phyloP scores from a whole-genome alignment of 169 alveolate species.

The Plasmodium gallinaceum region DNA sequence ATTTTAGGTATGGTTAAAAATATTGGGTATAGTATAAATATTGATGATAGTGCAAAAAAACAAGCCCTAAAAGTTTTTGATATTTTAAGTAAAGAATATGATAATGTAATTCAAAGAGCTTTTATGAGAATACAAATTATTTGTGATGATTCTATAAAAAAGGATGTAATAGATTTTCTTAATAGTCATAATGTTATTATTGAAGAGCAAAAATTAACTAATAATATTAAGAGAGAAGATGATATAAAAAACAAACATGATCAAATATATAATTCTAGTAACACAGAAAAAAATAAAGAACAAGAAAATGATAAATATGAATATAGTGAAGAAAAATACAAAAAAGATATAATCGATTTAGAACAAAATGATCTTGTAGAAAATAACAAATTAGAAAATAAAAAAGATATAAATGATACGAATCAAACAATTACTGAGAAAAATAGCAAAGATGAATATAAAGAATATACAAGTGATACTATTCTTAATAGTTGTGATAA shows the following conservation, averaged over 20 bases:
- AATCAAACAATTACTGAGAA: too few species aligned
- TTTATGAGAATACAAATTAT: constrained; percentile 85
- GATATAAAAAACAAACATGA: constrained; percentile 5
- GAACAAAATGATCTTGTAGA: neutral
- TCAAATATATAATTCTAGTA: neutral
- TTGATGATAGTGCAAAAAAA: constrained; percentile 88
- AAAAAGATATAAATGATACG: neutral
- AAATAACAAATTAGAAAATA: constrained; percentile 2
- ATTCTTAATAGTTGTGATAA: too few species aligned
- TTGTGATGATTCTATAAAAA: constrained; percentile 68
- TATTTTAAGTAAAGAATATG: constrained; percentile 84
- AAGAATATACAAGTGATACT: too few species aligned
- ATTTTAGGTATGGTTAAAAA: constrained; percentile 73
- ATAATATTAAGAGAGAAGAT: constrained; percentile 39
- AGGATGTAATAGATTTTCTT: constrained; percentile 77
- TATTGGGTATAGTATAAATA: constrained; percentile 85
- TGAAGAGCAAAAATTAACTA: constrained; percentile 77
- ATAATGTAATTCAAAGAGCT: constrained; percentile 87
- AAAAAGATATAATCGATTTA: constrained; percentile 6
- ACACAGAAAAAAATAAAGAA: neutral
- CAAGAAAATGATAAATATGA: neutral
- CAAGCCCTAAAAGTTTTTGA: constrained; percentile 89
- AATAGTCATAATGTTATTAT: constrained; percentile 70
- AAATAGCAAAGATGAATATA: too few species aligned
- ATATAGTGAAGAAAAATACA: neutral